Evolutionary conservation across 305 asterid species (phyloP).

Genomic region (Andrographis paniculata): DNA sequence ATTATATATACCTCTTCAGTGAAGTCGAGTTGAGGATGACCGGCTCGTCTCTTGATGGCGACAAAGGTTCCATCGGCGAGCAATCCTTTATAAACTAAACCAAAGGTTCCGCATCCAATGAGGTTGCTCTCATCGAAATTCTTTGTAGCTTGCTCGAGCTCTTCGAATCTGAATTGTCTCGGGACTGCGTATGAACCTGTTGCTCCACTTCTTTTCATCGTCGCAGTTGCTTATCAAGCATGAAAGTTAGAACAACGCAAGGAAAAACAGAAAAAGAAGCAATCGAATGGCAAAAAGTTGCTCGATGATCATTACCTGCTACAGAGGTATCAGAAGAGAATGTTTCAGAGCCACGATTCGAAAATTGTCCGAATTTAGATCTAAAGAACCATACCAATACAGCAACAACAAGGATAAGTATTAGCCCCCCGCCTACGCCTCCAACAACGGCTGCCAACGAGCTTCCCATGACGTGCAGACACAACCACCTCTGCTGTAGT

Average conservation of each 20-base stretch:
- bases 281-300: not conserved
- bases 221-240: constrained; percentile 14
- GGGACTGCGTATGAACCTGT: constrained; percentile 23
- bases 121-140: constrained; percentile 47
- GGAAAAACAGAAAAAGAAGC: not conserved
- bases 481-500: not conserved
- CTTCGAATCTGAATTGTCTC: constrained; percentile 50
- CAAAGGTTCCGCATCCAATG: constrained; percentile 62
- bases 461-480: constrained; percentile 33
- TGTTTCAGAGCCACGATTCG: constrained; percentile 55
- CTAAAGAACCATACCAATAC: constrained; percentile 26
- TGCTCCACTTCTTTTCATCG: constrained; percentile 25
- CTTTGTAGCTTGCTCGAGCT: constrained; percentile 60
- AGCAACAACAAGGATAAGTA: constrained; percentile 26
- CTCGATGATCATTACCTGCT: constrained; percentile 26
- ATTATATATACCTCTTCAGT: constrained; percentile 33
- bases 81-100: constrained; percentile 61
- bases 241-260: constrained; percentile 1
- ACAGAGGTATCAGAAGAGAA: constrained; percentile 70
- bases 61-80: constrained; percentile 64
- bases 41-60: constrained; percentile 50
- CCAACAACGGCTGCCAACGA: constrained; percentile 44
- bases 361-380: constrained; percentile 19
- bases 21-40: constrained; percentile 35
- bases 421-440: constrained; percentile 40